Evolutionary conservation across 2,329 filamentous ascomycete genomes (phyloP), one percentile per base, ranked within the genome.

Genomic region (Macrophomina tecta): DNA sequence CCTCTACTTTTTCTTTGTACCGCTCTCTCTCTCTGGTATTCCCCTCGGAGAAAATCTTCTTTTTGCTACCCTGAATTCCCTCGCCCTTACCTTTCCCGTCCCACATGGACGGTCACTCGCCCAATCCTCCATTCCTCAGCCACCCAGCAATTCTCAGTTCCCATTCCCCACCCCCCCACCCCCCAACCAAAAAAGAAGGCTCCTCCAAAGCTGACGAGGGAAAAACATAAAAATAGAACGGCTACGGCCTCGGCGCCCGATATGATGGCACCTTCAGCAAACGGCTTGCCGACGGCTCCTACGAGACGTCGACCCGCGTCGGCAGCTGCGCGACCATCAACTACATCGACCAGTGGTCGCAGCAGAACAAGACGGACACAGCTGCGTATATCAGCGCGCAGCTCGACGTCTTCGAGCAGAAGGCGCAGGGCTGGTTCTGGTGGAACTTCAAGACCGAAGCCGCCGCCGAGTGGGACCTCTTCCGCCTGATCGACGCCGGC

Each of bases 391-490:
- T 87, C 53, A 83, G 87, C 69, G 84, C 85, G 2, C 86, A 87
- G 73, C 77, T 88, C 64, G 78, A 81, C 45, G 77, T 82, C 0
- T 87, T 83, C 69, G 85, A 87, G 75, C 78, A 80, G 64, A 82
- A 53, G 23, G 30, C 83, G 1, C 76, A 84, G 40, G 85, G 86
- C 2, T 87, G 85, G 85, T 76, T 86, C 42, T 86, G 84, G 73
- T 87, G 85, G 85, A 86, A 85, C 69, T 87, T 85, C 77, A 87
- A 87, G 78, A 86, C 85, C 0, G 84, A 87, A 70, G 69, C 69
- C 1, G 81, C 82, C 6, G 79, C 81, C 53, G 85, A 86, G 71
- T 87, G 85, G 84, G 84, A 87, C 73, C 80, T 82, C 18, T 83
- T 83, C 68, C 75, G 75, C 30, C 74, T 86, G 12, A 75, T 86